Percentiles rank a stretch among this genome's conserved stretches.
These are phyloP conservation scores for Phytophthora aleatoria DNA, from an alignment of 352 stramenopile genomes.

Conservation along the genomic window DNA sequence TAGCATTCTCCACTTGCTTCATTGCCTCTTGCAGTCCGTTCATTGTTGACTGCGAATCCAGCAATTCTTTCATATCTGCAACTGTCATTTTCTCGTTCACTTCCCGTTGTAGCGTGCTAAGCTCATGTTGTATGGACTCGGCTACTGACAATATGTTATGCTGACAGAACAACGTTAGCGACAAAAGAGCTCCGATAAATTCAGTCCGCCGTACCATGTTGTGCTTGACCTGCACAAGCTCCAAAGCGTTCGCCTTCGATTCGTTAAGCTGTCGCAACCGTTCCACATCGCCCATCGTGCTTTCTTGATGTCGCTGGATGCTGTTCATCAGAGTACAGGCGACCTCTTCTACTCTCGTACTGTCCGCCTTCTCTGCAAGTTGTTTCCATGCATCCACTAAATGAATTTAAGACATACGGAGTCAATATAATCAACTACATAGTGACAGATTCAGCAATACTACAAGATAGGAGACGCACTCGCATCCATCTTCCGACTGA, in stretches of 20 bases:
- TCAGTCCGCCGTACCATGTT: conserved; percentile 39
- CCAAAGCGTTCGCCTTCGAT: conserved; percentile 25
- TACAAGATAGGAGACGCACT: conserved; percentile 20
- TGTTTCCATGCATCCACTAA: conserved; percentile 50
- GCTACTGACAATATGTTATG: conserved; percentile 48
- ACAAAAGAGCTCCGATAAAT: neutral
- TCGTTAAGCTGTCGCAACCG: conserved; percentile 23
- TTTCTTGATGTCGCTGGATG: conserved; percentile 38
- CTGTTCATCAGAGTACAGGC: conserved; percentile 30
- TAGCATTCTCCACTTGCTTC: conserved; percentile 33
- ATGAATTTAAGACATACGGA: neutral
- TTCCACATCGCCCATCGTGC: conserved; percentile 25
- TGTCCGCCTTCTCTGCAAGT: conserved; percentile 42
- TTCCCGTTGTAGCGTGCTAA: conserved; percentile 27
- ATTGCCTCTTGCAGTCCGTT: conserved; percentile 27
- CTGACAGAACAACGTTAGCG: conserved; percentile 19
- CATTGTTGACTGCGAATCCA: conserved; percentile 39
- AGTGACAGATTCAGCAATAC: neutral
- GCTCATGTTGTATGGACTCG: conserved; percentile 51
- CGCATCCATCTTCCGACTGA: conserved; percentile 48
- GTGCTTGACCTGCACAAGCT: conserved; percentile 46
- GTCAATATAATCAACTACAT: neutral
- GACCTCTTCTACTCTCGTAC: conserved; percentile 35
- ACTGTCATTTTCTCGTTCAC: conserved; percentile 43
- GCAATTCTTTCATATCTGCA: conserved; percentile 35